Evolutionary conservation across 139 green algal species (phyloP).

Genomic region (Dunaliella primolecta): DNA sequence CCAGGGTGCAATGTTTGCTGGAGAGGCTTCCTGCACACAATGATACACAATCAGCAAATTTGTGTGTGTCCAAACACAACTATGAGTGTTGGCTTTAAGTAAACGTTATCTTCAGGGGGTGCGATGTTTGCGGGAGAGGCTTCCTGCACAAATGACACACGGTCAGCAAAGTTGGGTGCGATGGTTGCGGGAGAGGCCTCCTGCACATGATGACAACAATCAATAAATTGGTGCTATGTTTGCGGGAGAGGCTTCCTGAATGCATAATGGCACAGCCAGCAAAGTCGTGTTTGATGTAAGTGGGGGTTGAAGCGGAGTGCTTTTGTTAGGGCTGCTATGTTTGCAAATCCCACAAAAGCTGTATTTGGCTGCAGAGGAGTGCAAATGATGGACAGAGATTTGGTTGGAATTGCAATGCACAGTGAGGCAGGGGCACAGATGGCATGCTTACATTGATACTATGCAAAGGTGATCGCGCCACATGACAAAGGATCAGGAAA

Average conservation of each 20-base stretch:
- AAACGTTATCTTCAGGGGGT: background rate
- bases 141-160: background rate
- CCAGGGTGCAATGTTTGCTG: conserved; percentile 29
- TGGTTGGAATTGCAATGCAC: no score
- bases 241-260: background rate
- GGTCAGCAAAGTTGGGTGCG: no score
- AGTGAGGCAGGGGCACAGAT: no score
- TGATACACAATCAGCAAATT: no score
- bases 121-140: background rate
- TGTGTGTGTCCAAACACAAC: background rate
- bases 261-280: no score
- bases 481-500: no score
- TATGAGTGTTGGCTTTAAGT: no score
- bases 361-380: no score
- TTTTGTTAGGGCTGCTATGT: background rate
- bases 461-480: no score
- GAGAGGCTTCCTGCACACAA: background rate
- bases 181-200: conserved; percentile 15
- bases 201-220: background rate
- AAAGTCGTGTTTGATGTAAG: conserved; percentile 21
- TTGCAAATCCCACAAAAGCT: no score
- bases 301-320: background rate
- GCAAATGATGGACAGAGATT: no score
- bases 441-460: no score
- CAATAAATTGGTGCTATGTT: background rate